Base-by-base conservation (phyloP, 140 eudicot species). In the Anethum foeniculum region DNA sequence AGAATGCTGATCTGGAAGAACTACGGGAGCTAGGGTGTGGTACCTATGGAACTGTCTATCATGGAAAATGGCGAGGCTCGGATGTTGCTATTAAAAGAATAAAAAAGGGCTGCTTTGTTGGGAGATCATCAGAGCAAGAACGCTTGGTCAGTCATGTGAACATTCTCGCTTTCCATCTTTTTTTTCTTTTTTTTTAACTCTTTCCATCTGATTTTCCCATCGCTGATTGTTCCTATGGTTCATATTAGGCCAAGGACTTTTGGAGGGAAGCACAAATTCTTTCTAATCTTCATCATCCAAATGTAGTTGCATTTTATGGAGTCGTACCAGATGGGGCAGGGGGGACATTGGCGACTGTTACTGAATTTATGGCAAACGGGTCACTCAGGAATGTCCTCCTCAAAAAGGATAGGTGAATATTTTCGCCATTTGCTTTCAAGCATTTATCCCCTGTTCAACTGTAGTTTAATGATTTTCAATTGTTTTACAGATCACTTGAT, bases 61-160 rank as follows among this genome's bases (percentile, higher is more conserved):
- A 91, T 83, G 98, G 98, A 32, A 94, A 90, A 87, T 94, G 98
- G 98, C 84, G 98, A 76, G 98, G 98, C 60, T 78, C 98, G 84
- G 98, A 91, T 86, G 94, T 94, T 78, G 98, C 98, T 80, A 94
- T 94, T 67, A 94, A 94, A 85, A 86, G 96, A 84, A 92, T 94
- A 25, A 94, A 90, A 56, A 91, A 90, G 64, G 81, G 96, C 76
- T 94, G 98, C 85, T 94, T 94, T 85, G 85, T 97, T 72, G 98
- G 97, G 80, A 87, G 98, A 89, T 88, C 96, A 64, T 92, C 96
- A 2, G 96, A 94, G 87, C 96, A 89, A 84, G 98, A 94, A 82
- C 91, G 96, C 47, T 81, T 94, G 94, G 98, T 94, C 84, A 78
- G 97, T 86, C 69, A 48, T 78, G 80, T 88, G 30, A 62, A 27